Evolutionary conservation across 192 early-diverging fungal species (phyloP).

Genomic region (Dispira simplex): DNA sequence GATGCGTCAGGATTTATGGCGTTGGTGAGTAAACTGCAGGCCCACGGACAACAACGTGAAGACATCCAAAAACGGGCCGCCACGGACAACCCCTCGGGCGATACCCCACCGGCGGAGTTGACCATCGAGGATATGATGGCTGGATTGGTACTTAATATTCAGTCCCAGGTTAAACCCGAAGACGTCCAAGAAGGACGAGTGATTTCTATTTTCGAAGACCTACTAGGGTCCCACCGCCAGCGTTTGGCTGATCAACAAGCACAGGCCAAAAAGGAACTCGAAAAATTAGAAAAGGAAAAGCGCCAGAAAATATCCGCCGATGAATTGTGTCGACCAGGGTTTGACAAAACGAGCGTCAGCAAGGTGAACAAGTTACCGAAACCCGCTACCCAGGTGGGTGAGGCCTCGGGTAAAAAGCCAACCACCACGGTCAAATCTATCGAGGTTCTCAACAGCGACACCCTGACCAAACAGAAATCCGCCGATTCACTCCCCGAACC

Average conservation of each 20-base stretch:
- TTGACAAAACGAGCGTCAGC: constrained; percentile 47
- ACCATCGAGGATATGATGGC: constrained; percentile 30
- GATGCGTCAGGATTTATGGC: constrained; percentile 5
- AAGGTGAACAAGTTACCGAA: constrained; percentile 18
- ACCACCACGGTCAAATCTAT: constrained; percentile 36
- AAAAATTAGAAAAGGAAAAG: constrained; percentile 38
- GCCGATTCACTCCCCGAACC: neutral
- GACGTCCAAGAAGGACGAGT: neutral
- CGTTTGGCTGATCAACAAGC: constrained; percentile 22
- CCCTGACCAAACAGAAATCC: constrained; percentile 5
- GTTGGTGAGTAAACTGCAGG: neutral
- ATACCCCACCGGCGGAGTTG: constrained; percentile 13
- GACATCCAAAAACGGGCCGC: neutral
- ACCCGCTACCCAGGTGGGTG: constrained; percentile 22
- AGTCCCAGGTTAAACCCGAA: constrained; percentile 13
- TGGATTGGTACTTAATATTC: constrained; percentile 29
- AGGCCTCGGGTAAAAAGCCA: neutral
- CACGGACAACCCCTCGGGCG: neutral
- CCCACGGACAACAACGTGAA: neutral
- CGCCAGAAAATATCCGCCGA: constrained; percentile 54
- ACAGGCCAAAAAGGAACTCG: constrained; percentile 31
- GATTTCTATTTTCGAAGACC: constrained; percentile 14
- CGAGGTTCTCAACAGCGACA: constrained; percentile 45
- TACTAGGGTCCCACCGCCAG: constrained; percentile 22
- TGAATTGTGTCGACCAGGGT: constrained; percentile 43